These are phyloP conservation scores for Diplodia scrobiculata DNA, from an alignment of 2,329 filamentous ascomycete species.

Conservation along the genomic window DNA sequence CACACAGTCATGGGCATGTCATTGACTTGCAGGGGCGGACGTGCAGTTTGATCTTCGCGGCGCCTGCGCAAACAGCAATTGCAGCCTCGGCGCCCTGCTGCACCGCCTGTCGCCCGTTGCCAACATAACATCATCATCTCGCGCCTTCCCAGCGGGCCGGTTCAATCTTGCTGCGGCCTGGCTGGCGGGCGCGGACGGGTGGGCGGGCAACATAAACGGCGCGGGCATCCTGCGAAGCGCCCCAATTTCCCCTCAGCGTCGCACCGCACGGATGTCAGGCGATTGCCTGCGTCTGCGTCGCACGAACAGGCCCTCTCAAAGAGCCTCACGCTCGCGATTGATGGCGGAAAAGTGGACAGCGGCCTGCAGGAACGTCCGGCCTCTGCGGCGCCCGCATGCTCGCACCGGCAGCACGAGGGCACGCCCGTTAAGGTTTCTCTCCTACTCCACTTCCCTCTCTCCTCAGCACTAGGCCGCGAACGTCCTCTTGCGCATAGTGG, in stretches of 20 bases:
- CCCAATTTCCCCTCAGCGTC: constrained; percentile 21
- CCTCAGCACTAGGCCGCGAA: constrained; percentile 25
- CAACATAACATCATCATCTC: constrained; percentile 17
- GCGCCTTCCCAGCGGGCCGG: constrained; percentile 18
- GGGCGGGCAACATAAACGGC: constrained; percentile 6
- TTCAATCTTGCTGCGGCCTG: constrained; percentile 24
- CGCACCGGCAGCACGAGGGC: constrained; percentile 1
- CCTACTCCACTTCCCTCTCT: constrained; percentile 21
- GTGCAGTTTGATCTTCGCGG: constrained; percentile 26
- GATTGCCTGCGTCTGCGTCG: constrained; percentile 28
- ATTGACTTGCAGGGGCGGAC: constrained; percentile 25
- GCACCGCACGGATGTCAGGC: constrained; percentile 28
- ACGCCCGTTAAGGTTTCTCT: constrained; percentile 11
- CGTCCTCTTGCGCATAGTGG: constrained; percentile 16
- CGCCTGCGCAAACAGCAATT: constrained; percentile 15
- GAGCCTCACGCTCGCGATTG: constrained; percentile 23
- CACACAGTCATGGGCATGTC: background rate
- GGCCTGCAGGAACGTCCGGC: constrained; percentile 20
- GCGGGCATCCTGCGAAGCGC: constrained; percentile 6
- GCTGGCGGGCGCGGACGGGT: background rate
- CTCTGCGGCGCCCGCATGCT: background rate
- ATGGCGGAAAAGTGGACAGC: constrained; percentile 22
- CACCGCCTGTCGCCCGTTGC: constrained; percentile 11
- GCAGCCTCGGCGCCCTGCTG: constrained; percentile 4
- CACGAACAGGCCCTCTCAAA: constrained; percentile 23